Conservation (phyloP, 2,329 filamentous ascomycete species). For the Rosellinia necatrix region DNA sequence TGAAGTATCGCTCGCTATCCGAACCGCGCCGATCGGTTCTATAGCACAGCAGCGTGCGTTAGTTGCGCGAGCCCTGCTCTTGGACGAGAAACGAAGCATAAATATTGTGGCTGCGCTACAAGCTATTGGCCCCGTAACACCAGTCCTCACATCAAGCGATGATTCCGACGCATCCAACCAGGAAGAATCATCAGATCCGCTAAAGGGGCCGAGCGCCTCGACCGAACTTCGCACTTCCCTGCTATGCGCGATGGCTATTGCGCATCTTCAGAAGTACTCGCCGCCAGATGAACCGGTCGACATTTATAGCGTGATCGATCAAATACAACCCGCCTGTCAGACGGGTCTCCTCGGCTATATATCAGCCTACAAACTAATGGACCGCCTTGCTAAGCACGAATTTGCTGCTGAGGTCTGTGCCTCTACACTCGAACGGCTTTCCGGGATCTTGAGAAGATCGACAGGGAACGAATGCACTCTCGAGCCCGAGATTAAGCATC, state of each 20-base stretch:
- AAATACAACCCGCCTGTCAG: conserved; percentile 46
- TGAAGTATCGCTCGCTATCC: conserved; percentile 70
- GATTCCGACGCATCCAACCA: conserved; percentile 12
- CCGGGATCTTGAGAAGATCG: conserved; percentile 64
- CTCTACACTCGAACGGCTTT: conserved; percentile 58
- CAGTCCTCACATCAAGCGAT: conserved; percentile 40
- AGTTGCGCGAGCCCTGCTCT: conserved; percentile 62
- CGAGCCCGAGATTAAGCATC: conserved; percentile 54
- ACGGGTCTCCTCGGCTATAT: conserved; percentile 65
- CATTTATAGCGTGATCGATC: conserved; percentile 55
- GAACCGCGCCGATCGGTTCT: conserved; percentile 77
- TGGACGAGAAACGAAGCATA: conserved; percentile 57
- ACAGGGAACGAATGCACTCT: conserved; percentile 58
- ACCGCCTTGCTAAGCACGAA: conserved; percentile 53
- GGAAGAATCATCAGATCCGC: conserved; percentile 41
- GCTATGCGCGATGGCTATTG: conserved; percentile 64
- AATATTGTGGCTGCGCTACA: conserved; percentile 62
- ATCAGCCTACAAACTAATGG: conserved; percentile 63
- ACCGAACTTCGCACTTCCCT: conserved; percentile 62
- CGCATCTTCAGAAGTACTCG: conserved; percentile 55
- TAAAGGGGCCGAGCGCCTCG: conserved; percentile 53
- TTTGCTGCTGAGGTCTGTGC: conserved; percentile 53
- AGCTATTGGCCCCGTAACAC: conserved; percentile 52
- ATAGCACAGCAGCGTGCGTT: conserved; percentile 67
- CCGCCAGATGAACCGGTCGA: conserved; percentile 50